Base-by-base conservation (phyloP, 2,329 filamentous ascomycete species). In the Knoxdaviesia capensis region DNA sequence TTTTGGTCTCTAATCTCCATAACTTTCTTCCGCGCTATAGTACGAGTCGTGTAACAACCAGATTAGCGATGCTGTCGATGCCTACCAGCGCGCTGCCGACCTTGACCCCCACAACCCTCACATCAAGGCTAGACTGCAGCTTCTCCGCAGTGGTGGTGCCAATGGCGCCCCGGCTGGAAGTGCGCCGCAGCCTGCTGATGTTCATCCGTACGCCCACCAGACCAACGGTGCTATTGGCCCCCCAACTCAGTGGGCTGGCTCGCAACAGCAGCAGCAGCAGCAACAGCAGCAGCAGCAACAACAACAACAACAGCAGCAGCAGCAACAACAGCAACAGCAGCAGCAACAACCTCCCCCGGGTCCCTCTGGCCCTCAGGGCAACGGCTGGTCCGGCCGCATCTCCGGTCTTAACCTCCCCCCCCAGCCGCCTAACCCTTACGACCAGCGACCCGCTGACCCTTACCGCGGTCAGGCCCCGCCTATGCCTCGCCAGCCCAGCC, bases 1-100 rank as follows among this genome's bases (percentile, higher is more conserved):
- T 11, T 39, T 38, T 33, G 20, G 9, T 31, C 5, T 6, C 5
- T 5, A 30, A 35, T 41, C 41, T 57, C 65, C 49, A 66, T 53
- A 38, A 39, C 34, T 28, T 34, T 41, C 31, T 11, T n/a, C 31
- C 10, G 9, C 10, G 30, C 29, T 30, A 31, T 50, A 92, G 80
- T 98, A 98, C 55, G 90, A 98, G 59, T 94, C 86, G 30, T 98
- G 90, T 61, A 96, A 98, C 68, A 96, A 96, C 62, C 90, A 98
- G 61, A 94, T 93, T 45, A 84, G 78, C 41, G 90, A 98, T 65
- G 90, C 90, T 1, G 69, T 96, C 38, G 90, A 98, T 59, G 90
- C 90, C 5, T 98, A 96, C 57, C 82, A 88, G 54, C 76, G 90
- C 50, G 90, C 90, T 36, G 87, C 87, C 34, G 90, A 98, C 57